Evolutionary conservation across 2,329 filamentous ascomycete species (phyloP).

Genomic region (Colletotrichum sp.): DNA sequence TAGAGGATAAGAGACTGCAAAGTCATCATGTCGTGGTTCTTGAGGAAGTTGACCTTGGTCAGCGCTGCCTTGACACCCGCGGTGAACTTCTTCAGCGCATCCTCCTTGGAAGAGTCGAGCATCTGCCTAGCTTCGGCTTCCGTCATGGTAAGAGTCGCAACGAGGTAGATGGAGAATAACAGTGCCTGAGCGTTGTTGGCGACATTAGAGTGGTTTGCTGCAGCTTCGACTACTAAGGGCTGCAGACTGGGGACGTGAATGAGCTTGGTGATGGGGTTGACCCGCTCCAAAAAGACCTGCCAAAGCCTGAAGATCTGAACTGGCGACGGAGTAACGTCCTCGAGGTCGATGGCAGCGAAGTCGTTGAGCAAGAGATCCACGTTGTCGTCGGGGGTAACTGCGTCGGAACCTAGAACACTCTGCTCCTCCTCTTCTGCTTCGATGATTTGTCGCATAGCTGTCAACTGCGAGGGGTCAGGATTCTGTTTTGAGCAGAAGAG

Average conservation of each 20-base stretch:
- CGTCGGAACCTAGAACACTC: constrained; percentile 53
- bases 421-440: constrained; percentile 57
- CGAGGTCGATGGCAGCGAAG: constrained; percentile 40
- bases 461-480: constrained; percentile 43
- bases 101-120: constrained; percentile 54
- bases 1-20: constrained; percentile 66
- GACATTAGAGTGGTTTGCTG: constrained; percentile 58
- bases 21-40: constrained; percentile 61
- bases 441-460: constrained; percentile 64
- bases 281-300: constrained; percentile 76
- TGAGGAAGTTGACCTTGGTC: constrained; percentile 60
- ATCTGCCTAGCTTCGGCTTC: constrained; percentile 60
- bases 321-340: constrained; percentile 67
- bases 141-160: constrained; percentile 22
- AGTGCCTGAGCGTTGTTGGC: constrained; percentile 40
- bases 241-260: constrained; percentile 76
- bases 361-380: constrained; percentile 55
- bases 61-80: constrained; percentile 56
- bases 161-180: constrained; percentile 25
- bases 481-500: neutral
- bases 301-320: constrained; percentile 74
- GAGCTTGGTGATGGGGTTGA: constrained; percentile 76
- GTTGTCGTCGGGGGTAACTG: constrained; percentile 56
- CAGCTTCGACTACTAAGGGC: constrained; percentile 67
- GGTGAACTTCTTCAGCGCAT: constrained; percentile 57